Base-by-base conservation (phyloP, 169 alveolate species). In the Amoebophrya sp. region DNA sequence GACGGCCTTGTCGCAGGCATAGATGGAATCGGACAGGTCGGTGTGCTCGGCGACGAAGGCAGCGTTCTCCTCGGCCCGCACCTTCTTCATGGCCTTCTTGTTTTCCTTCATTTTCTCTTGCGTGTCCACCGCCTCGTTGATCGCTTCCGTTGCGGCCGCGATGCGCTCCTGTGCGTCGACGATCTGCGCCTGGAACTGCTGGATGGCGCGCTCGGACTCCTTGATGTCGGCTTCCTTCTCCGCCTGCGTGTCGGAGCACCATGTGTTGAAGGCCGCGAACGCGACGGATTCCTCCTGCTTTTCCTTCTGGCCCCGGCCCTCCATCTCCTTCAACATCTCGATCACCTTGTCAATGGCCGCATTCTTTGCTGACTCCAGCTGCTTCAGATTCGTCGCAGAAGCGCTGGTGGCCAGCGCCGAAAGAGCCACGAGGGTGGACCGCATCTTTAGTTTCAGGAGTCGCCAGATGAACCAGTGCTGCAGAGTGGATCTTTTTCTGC, bases 1-100 rank as follows among this genome's bases (percentile, higher is more conserved):
- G 83, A 66, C 18, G 35, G 83, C 83, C 83, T 66, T 66, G 83
- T 66, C 83, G 83, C 83, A 66, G 83, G 83, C 83, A 25, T 66
- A 66, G 83, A 66, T 66, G 83, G 83, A 66, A 66, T 66, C 83
- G 83, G 83, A 66, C 35, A 66, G 35, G 18, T 66, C 83, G 38
- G 83, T 66, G 18, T 66, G 83, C 83, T 66, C 83, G 32, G 83
- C 83, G 35, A 66, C 18, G 18, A 25, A 66, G 35, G 83, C 83
- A 0, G 83, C 18, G 83, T 66, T 66, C 83, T 66, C 83, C 35
- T 66, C 83, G 35, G 83, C 83, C 32, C 83, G 83, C 0, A 66
- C 83, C 83, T 66, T 66, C 83, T 66, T 25, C 83, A 66, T 66
- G 38, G 83, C 83, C 83, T 66, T 66, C 83, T 66, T 66, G 83